phyloP scores from a whole-genome alignment of 1,284 basidiomycete genomes.

The Melampsora americana region DNA sequence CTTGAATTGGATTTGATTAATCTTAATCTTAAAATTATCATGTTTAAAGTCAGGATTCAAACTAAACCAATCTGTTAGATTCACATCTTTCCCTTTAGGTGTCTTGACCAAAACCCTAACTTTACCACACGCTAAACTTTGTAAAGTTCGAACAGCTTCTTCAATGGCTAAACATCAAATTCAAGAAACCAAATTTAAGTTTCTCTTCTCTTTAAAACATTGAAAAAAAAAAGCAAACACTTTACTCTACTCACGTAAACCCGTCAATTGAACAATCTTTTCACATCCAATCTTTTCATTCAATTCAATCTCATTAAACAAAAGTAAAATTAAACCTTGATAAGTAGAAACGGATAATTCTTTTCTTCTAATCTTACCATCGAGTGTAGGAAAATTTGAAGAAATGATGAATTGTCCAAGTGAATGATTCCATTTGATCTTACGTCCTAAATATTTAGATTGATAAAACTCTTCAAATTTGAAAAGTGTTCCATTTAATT shows the following conservation, averaged over 20 bases:
- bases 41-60: constrained; percentile 83
- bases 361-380: constrained; percentile 62
- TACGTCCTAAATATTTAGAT: constrained; percentile 50
- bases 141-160: constrained; percentile 68
- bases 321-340: constrained; percentile 78
- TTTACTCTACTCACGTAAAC: constrained; percentile 77
- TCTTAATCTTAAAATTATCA: constrained; percentile 74
- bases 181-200: too few relatives aligned
- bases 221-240: background rate
- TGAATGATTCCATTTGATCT: constrained; percentile 52
- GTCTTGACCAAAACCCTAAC: constrained; percentile 81
- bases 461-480: constrained; percentile 51
- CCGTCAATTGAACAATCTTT: constrained; percentile 68
- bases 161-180: constrained; percentile 58
- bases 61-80: constrained; percentile 70
- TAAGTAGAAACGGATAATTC: constrained; percentile 87
- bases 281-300: constrained; percentile 60
- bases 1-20: constrained; percentile 93
- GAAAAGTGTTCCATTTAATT: constrained; percentile 28
- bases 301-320: constrained; percentile 73
- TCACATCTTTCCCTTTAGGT: constrained; percentile 74
- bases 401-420: constrained; percentile 50
- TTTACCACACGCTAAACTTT: constrained; percentile 85
- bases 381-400: constrained; percentile 46
- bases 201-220: too few relatives aligned